phyloP scores from a whole-genome alignment of 78 protist species.

The Speleostelium caveatum region DNA sequence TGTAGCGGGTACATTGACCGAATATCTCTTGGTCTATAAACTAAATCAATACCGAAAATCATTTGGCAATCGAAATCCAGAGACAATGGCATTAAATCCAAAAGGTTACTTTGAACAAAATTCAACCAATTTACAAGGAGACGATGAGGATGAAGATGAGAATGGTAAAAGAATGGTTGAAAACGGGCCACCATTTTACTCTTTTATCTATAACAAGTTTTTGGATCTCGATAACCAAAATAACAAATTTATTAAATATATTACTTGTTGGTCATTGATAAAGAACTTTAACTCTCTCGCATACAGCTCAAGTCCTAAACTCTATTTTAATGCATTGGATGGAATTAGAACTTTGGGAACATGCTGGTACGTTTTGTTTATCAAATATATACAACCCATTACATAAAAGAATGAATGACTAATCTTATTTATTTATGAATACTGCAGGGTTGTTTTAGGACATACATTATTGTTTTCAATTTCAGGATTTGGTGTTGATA shows the following conservation, averaged over 20 bases:
- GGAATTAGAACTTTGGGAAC: constrained; percentile 52
- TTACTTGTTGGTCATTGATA: no score
- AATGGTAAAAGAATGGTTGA: no score
- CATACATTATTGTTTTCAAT: constrained; percentile 30
- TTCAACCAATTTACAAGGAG: no score
- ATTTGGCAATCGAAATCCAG: no score
- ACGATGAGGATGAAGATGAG: background rate
- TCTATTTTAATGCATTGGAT: constrained; percentile 39
- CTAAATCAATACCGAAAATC: background rate
- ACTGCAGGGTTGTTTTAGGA: constrained; percentile 71
- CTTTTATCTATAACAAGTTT: constrained; percentile 35
- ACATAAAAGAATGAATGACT: no score
- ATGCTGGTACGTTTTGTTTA: no score
- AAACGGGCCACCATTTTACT: constrained; percentile 11
- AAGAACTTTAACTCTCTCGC: no score
- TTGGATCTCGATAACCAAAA: no score
- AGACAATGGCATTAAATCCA: no score
- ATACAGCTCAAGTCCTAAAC: background rate
- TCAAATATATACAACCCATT: no score
- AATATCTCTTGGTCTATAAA: background rate
- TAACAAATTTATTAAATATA: background rate
- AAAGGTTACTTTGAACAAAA: no score
- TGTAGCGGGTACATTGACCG: constrained; percentile 8
- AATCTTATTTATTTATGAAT: no score
- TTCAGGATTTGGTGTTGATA: constrained; percentile 28